phyloP scores from a whole-genome alignment of 2,329 filamentous ascomycete species.

The Xylariaceae sp. region DNA sequence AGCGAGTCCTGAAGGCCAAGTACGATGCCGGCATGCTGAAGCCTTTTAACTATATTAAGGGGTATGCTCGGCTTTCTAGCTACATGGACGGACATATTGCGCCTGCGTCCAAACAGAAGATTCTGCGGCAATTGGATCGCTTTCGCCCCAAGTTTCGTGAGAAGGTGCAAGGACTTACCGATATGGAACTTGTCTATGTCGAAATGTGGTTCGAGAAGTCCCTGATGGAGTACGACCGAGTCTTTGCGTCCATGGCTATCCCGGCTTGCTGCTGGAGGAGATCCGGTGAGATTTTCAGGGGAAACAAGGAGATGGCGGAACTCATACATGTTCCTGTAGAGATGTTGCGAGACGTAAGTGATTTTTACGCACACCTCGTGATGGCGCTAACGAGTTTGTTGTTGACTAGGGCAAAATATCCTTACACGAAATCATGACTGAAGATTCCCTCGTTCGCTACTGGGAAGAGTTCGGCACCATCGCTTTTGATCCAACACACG shows the following conservation, averaged over 20 bases:
- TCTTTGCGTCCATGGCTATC: slow-evolving; percentile 98
- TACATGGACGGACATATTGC: slow-evolving; percentile 91
- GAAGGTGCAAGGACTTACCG: slow-evolving; percentile 84
- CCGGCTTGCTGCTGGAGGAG: slow-evolving; percentile 95
- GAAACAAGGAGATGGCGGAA: slow-evolving; percentile 98
- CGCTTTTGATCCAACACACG: slow-evolving; percentile 88
- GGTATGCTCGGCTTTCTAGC: slow-evolving; percentile 80
- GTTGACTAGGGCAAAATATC: slow-evolving; percentile 75
- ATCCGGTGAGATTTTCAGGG: slow-evolving; percentile 94
- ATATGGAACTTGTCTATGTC: slow-evolving; percentile 89
- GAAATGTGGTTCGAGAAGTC: slow-evolving; percentile 99
- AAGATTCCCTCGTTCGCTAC: slow-evolving; percentile 91
- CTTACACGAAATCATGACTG: slow-evolving; percentile 90
- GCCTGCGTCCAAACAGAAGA: slow-evolving; percentile 78
- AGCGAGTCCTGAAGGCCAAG: slow-evolving; percentile 88
- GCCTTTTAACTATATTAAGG: slow-evolving; percentile 98
- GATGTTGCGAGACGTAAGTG: slow-evolving; percentile 77
- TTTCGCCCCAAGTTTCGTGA: slow-evolving; percentile 96
- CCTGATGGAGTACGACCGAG: slow-evolving; percentile 95
- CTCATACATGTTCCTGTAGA: slow-evolving; percentile 91
- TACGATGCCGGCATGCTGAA: slow-evolving; percentile 92
- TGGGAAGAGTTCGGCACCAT: slow-evolving; percentile 99
- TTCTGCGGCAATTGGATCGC: slow-evolving; percentile 81
- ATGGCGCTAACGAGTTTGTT: slow-evolving; percentile 14
- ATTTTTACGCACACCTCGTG: neutral